Evolutionary conservation across 2,329 filamentous ascomycete species (phyloP), one percentile per base, ranked within the genome.

Genomic region (Colletotrichum graminicola): DNA sequence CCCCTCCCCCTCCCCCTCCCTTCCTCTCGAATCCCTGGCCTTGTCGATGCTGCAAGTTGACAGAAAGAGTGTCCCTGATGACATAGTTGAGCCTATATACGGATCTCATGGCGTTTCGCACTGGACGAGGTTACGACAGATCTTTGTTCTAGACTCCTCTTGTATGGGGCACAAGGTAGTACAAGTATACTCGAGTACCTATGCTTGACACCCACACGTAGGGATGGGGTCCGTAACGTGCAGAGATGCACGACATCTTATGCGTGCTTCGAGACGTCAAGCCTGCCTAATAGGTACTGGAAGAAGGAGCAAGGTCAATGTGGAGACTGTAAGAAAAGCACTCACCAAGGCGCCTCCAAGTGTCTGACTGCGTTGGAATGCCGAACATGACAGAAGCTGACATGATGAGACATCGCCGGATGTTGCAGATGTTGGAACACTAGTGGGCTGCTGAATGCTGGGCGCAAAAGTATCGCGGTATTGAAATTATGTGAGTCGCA

Each of bases 201-300:
- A 63, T 63, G 65, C 47, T 43, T 60, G 59, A 68, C 65, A 68
- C 63, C 29, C 34, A 45, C 36, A 71, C 45, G 32, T 59, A 54
- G 60, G 47, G 32, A 55, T 47, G 52, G 60, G 59, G 63, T 57
- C 49, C 32, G 64, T 55, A 41, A 56, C 65, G 63, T 63, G 59
- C 64, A 67, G 68, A 57, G 51, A 68, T 41, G 65, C 69, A 72
- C 65, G 54, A 72, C 69, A 72, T 72, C 59, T 51, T 55, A 61
- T 66, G 65, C 59, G 26, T 54, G 56, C 57, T 52, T 67, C 34
- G 64, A 62, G 47, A 21, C 47, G 36, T 29, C 16, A 16, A 26
- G 43, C 10, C 45, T 62, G 52, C 68, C 39, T 49, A n/a, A 26
- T 14, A n/a, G n/a, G n/a, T n/a, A 60, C 45, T 60, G 54, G 23